phyloP scores from a whole-genome alignment of 805 yeast genomes.

The Danielozyma ontarioensis region DNA sequence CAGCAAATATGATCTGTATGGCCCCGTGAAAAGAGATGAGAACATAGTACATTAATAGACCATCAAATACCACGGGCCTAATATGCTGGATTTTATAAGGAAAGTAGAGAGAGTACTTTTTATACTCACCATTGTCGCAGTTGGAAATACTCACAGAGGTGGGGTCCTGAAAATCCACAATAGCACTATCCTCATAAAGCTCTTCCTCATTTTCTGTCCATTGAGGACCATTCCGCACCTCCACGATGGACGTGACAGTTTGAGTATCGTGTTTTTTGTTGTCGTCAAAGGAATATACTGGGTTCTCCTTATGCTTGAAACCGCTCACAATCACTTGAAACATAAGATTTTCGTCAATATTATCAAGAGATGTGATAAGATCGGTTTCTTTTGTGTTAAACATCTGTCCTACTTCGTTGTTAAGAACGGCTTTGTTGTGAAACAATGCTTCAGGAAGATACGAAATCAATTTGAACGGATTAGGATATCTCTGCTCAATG shows the following conservation, averaged over 20 bases:
- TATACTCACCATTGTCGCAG: slow-evolving; percentile 23
- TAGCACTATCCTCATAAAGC: slow-evolving; percentile 26
- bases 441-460: slow-evolving; percentile 32
- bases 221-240: slow-evolving; percentile 37
- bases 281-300: slow-evolving; percentile 3
- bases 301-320: slow-evolving; percentile 17
- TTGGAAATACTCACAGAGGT: slow-evolving; percentile 43
- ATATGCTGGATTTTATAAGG: slow-evolving; percentile 47
- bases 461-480: slow-evolving; percentile 30
- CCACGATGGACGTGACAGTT: slow-evolving; percentile 25
- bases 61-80: slow-evolving; percentile 29
- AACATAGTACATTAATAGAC: slow-evolving; percentile 40
- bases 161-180: slow-evolving; percentile 42
- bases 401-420: slow-evolving; percentile 24
- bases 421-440: slow-evolving; percentile 25
- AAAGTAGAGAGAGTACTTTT: slow-evolving; percentile 34
- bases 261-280: neutral
- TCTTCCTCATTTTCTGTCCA: slow-evolving; percentile 40
- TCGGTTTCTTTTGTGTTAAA: slow-evolving; percentile 19
- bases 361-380: slow-evolving; percentile 22
- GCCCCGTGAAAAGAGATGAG: slow-evolving; percentile 58
- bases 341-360: slow-evolving; percentile 30
- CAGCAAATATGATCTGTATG: slow-evolving; percentile 39
- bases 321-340: slow-evolving; percentile 34
- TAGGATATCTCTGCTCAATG: slow-evolving; percentile 30